phyloP scores from a whole-genome alignment of 2,329 filamentous ascomycete species.

The Cladosporium austrohemisphaericum region DNA sequence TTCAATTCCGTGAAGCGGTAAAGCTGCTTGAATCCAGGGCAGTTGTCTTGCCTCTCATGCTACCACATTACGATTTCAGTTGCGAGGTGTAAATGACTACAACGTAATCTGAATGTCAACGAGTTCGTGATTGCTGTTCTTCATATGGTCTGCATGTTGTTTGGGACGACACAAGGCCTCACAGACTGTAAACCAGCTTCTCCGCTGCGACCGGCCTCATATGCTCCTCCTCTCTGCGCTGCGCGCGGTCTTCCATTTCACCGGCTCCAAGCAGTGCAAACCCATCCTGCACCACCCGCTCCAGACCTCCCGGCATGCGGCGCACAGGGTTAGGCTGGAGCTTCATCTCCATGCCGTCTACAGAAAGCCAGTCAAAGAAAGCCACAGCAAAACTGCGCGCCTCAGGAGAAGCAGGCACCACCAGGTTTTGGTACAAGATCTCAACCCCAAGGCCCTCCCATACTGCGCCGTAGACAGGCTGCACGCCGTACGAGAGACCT shows the following conservation, averaged over 20 bases:
- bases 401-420: background rate
- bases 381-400: background rate
- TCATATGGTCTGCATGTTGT: too few species aligned
- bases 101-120: too few species aligned
- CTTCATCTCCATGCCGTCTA: background rate
- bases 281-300: slow-evolving; percentile 1
- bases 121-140: too few species aligned
- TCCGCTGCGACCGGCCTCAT: slow-evolving; percentile 16
- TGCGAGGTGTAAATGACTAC: too few species aligned
- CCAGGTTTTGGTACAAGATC: slow-evolving; percentile 4
- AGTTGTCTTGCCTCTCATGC: too few species aligned
- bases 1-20: too few species aligned
- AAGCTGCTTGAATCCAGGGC: too few species aligned
- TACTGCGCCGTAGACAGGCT: slow-evolving; percentile 1
- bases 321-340: background rate
- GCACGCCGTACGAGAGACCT: background rate
- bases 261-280: slow-evolving; percentile 3
- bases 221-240: slow-evolving; percentile 11
- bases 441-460: slow-evolving; percentile 3
- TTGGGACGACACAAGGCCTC: too few species aligned
- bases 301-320: slow-evolving; percentile 4
- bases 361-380: background rate
- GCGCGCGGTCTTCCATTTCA: background rate
- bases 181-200: slow-evolving; percentile 11
- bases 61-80: too few species aligned